These are phyloP conservation scores for Beta corolliflora DNA, from an alignment of 179 eudicot species.

Conservation along the genomic window DNA sequence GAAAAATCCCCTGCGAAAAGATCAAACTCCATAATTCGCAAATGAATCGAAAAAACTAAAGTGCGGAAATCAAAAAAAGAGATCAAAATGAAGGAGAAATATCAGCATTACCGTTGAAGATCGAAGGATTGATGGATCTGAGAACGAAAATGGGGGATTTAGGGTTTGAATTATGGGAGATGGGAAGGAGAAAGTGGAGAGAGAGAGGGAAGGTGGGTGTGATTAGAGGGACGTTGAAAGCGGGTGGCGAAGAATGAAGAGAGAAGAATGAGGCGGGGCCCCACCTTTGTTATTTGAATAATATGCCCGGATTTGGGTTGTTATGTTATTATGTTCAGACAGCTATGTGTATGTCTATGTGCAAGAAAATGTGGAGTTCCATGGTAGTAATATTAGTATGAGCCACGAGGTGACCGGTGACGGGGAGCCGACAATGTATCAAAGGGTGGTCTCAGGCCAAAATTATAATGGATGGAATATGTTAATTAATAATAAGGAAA, in stretches of 20 bases:
- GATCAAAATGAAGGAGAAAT: conserved; percentile 8
- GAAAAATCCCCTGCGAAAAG: neutral
- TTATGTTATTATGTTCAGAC: no score
- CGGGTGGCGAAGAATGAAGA: neutral
- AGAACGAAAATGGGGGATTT: conserved; percentile 6
- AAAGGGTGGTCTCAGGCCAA: neutral
- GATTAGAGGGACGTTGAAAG: neutral
- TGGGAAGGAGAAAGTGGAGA: neutral
- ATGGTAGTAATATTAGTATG: neutral
- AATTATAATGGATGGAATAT: neutral
- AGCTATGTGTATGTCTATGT: neutral
- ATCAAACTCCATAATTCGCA: neutral
- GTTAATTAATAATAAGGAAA: no score
- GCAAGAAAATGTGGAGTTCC: neutral
- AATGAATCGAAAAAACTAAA: neutral
- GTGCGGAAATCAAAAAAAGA: neutral
- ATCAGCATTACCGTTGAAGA: conserved; percentile 10
- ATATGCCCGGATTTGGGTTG: no score
- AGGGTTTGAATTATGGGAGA: conserved; percentile 24
- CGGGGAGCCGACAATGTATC: neutral
- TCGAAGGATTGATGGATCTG: conserved; percentile 15
- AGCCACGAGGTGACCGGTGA: neutral
- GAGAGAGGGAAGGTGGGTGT: neutral
- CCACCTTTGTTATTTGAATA: no score
- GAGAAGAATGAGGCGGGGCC: neutral